Percentiles rank a stretch among this genome's conserved stretches.
These are phyloP conservation scores for Yamadazyma diddensiae DNA, from an alignment of 1,139 yeast genomes.

Conservation along the genomic window DNA sequence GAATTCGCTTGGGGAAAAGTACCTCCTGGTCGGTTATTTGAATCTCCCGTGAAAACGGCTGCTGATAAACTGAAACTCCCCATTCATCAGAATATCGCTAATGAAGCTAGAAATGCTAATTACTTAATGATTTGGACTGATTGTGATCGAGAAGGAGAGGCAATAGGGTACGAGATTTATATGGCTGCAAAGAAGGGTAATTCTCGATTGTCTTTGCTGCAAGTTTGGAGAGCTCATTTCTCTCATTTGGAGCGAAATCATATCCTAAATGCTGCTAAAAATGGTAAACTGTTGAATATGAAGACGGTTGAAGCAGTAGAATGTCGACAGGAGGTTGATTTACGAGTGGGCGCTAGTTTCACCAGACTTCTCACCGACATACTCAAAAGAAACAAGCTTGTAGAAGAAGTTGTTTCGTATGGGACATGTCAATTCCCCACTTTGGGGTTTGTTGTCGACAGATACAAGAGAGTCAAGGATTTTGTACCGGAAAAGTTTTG, in stretches of 20 bases:
- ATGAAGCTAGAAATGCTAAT: slow-evolving; percentile 60
- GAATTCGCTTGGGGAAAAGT: slow-evolving; percentile 68
- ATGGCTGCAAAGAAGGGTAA: slow-evolving; percentile 65
- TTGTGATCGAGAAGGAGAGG: slow-evolving; percentile 98
- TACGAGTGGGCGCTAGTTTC: slow-evolving; percentile 86
- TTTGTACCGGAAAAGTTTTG: slow-evolving; percentile 82
- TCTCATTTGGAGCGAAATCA: slow-evolving; percentile 83
- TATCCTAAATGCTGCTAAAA: slow-evolving; percentile 67
- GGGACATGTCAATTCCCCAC: slow-evolving; percentile 99
- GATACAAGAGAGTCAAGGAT: slow-evolving; percentile 70
- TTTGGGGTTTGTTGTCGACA: slow-evolving; percentile 92
- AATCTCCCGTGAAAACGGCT: slow-evolving; percentile 55
- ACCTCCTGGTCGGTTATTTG: slow-evolving; percentile 62
- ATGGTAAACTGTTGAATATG: slow-evolving; percentile 63
- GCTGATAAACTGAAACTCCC: slow-evolving; percentile 25
- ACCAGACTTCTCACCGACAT: slow-evolving; percentile 70
- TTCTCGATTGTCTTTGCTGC: slow-evolving; percentile 35
- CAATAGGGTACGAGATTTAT: slow-evolving; percentile 83
- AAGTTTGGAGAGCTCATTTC: slow-evolving; percentile 73
- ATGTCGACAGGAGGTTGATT: slow-evolving; percentile 82
- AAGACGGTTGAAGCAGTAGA: slow-evolving; percentile 78
- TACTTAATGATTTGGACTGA: slow-evolving; percentile 95
- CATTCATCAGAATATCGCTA: slow-evolving; percentile 50
- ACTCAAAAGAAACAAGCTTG: slow-evolving; percentile 28
- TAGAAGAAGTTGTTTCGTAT: slow-evolving; percentile 51